Conservation (phyloP, 768 basidiomycete species). For the Mycena albidolilacea region DNA sequence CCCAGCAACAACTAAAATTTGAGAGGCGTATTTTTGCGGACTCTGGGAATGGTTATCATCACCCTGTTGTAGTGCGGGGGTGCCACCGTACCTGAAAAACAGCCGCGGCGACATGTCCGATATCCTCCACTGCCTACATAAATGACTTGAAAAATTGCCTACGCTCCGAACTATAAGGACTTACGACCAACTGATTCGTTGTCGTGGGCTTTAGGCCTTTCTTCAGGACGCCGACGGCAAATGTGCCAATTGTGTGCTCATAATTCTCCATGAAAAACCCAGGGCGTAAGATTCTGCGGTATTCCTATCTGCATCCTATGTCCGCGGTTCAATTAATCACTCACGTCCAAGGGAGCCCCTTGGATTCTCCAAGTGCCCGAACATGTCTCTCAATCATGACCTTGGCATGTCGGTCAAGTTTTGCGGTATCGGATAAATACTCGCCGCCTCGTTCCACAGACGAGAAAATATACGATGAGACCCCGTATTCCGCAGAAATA, state of each 20-base stretch:
- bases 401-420: conserved; percentile 51
- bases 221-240: conserved; percentile 52
- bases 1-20: conserved; percentile 47
- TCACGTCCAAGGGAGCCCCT: conserved; percentile 56
- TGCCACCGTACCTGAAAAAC: conserved; percentile 47
- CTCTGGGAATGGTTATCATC: conserved; percentile 37
- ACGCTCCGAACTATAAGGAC: not conserved
- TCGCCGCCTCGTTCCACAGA: conserved; percentile 57
- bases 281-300: conserved; percentile 54
- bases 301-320: not conserved
- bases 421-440: conserved; percentile 47
- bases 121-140: conserved; percentile 51
- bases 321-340: conserved; percentile 25
- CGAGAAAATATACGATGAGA: conserved; percentile 54
- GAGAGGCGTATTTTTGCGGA: conserved; percentile 43
- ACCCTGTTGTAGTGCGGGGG: too few relatives aligned
- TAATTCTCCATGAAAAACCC: conserved; percentile 63
- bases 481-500: conserved; percentile 53
- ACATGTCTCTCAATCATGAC: conserved; percentile 56
- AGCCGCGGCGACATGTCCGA: conserved; percentile 51
- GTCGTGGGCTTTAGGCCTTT: conserved; percentile 51
- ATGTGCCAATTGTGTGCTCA: conserved; percentile 53
- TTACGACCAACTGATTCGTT: conserved; percentile 41
- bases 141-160: not conserved
- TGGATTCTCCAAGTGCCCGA: conserved; percentile 43